Evolutionary conservation across 1,284 basidiomycete species (phyloP).

Genomic region (Leccinum ponderosum): DNA sequence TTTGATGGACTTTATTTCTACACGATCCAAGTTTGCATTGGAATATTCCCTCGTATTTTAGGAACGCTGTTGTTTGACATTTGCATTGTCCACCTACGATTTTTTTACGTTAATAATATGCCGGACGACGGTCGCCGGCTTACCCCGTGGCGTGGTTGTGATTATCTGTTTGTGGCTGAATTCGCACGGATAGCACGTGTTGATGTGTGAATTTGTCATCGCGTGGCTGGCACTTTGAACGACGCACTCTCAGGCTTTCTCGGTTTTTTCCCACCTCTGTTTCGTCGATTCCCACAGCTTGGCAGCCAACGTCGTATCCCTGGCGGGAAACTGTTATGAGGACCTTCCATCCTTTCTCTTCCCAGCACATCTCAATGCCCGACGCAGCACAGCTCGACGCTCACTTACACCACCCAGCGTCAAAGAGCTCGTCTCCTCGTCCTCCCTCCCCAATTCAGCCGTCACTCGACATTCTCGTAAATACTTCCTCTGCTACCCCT

Average conservation of each 20-base stretch:
- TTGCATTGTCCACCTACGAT: neutral
- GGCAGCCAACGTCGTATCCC: constrained; percentile 41
- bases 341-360: constrained; percentile 42
- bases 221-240: constrained; percentile 16
- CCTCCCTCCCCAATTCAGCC: constrained; percentile 40
- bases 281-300: constrained; percentile 38
- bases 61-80: constrained; percentile 7
- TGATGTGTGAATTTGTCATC: constrained; percentile 31
- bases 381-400: constrained; percentile 40
- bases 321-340: constrained; percentile 42
- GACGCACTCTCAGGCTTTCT: constrained; percentile 32
- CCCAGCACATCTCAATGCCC: constrained; percentile 46
- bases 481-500: constrained; percentile 30
- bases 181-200: constrained; percentile 36
- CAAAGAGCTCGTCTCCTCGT: constrained; percentile 39
- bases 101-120: constrained; percentile 21
- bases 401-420: constrained; percentile 36
- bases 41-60: constrained; percentile 17
- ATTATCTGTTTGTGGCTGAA: constrained; percentile 17
- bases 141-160: neutral
- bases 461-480: constrained; percentile 43
- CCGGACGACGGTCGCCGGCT: constrained; percentile 1
- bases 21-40: constrained; percentile 18
- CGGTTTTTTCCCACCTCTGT: constrained; percentile 39
- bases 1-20: constrained; percentile 22